Conservation (phyloP, 179 eudicot species). For the Camellia oleifera region DNA sequence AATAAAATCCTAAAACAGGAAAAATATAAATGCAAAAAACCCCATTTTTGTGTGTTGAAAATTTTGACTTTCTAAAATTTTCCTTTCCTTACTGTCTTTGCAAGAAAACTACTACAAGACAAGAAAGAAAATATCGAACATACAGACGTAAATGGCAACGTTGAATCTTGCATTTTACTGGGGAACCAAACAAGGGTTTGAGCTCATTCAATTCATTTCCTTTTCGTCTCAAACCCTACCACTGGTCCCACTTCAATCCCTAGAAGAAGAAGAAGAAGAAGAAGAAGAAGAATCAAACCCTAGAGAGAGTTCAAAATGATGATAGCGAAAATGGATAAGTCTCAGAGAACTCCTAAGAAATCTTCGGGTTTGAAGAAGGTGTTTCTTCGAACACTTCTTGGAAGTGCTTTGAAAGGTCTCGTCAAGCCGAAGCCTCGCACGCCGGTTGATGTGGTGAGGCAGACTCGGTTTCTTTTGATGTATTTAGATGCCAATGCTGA, state of each 20-base stretch:
- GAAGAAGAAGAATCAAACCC: neutral
- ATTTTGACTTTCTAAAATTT: neutral
- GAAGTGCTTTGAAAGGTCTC: conserved; percentile 20
- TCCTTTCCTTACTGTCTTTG: neutral
- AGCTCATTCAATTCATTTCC: neutral
- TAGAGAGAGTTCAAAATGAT: neutral
- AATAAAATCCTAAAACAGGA: neutral
- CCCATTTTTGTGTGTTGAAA: neutral
- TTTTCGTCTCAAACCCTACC: neutral
- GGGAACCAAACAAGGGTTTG: conserved; percentile 10
- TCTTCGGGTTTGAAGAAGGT: conserved; percentile 15
- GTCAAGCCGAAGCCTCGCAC: conserved; percentile 29
- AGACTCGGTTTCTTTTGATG: neutral
- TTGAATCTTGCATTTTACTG: neutral
- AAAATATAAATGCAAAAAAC: neutral
- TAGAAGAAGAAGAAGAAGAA: neutral
- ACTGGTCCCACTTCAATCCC: neutral
- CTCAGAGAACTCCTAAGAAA: neutral
- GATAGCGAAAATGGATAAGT: neutral
- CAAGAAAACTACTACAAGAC: neutral
- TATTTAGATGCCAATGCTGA: neutral
- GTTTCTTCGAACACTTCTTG: neutral
- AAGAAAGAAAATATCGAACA: neutral
- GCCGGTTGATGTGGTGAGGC: conserved; percentile 21
- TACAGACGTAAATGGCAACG: conserved; percentile 5